Conservation (phyloP, 108 stramenopile genomes). For the Aurantiochytrium sp. region DNA sequence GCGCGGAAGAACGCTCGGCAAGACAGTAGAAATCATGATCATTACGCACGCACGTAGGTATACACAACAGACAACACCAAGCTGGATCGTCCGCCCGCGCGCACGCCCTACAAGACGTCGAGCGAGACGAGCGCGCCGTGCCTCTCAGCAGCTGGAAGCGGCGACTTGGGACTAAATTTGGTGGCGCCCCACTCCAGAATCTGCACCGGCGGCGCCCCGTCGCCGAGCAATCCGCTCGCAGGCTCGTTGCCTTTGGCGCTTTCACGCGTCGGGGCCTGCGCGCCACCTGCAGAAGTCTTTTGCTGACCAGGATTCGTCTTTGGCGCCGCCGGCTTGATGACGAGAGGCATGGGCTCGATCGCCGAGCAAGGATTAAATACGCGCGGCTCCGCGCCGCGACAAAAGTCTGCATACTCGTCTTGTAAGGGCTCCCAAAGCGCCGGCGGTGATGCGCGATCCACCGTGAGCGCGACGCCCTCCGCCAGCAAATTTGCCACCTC, state of each 20-base stretch:
- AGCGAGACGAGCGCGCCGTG: not conserved
- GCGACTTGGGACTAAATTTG: constrained; percentile 19
- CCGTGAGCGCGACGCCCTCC: not conserved
- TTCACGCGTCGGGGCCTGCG: too few species aligned
- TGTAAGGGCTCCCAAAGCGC: not conserved
- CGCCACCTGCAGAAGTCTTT: not conserved
- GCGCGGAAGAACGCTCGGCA: too few species aligned
- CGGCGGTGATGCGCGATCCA: not conserved
- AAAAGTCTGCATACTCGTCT: not conserved
- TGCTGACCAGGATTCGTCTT: not conserved
- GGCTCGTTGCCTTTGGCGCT: too few species aligned
- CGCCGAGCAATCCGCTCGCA: too few species aligned
- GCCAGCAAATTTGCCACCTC: not conserved
- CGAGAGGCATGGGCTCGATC: not conserved
- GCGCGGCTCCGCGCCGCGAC: not conserved
- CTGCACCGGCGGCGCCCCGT: not conserved
- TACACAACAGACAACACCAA: too few species aligned
- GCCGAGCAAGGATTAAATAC: not conserved
- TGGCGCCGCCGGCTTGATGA: not conserved
- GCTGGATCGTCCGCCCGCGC: too few species aligned
- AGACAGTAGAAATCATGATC: too few species aligned
- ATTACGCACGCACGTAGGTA: too few species aligned
- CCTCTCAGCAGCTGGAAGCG: not conserved
- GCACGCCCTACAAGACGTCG: not conserved
- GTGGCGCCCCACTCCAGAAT: not conserved